phyloP scores from a whole-genome alignment of 2,329 filamentous ascomycete genomes.

The Chlorencoelia australis region DNA sequence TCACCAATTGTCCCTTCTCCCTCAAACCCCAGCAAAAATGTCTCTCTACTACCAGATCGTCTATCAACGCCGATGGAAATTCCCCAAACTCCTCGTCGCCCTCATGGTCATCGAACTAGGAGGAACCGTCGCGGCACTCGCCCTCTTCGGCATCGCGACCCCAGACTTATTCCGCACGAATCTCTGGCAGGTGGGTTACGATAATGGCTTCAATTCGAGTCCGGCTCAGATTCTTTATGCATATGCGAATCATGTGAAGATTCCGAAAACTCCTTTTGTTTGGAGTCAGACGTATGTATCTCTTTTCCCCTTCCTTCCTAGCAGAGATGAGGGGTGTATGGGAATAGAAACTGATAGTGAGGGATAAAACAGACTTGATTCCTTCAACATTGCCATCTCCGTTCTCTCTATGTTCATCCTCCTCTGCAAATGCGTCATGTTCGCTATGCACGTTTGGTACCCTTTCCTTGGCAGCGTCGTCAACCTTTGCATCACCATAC shows the following conservation, averaged over 20 bases:
- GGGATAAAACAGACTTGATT: conserved; percentile 49
- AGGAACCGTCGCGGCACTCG: conserved; percentile 53
- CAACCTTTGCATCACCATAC: conserved; percentile 44
- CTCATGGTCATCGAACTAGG: conserved; percentile 57
- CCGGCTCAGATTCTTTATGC: conserved; percentile 61
- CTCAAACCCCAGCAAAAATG: neutral
- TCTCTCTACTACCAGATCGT: neutral
- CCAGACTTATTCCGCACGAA: conserved; percentile 62
- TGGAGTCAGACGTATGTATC: conserved; percentile 62
- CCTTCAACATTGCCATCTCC: conserved; percentile 68
- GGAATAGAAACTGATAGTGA: conserved; percentile 7
- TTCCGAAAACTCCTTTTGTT: conserved; percentile 54
- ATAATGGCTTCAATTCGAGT: conserved; percentile 65
- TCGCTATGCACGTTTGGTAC: conserved; percentile 61
- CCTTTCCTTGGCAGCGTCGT: conserved; percentile 52
- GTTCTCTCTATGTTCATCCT: conserved; percentile 68
- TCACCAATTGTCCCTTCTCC: no score
- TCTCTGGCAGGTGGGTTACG: conserved; percentile 63
- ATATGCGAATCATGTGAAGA: conserved; percentile 58
- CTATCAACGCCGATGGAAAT: conserved; percentile 34
- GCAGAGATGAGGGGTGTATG: neutral
- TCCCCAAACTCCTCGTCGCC: conserved; percentile 34
- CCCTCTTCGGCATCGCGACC: conserved; percentile 63
- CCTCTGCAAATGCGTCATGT: conserved; percentile 57
- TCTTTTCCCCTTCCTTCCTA: neutral